phyloP scores from a whole-genome alignment of 1,139 yeast genomes.

The Geotrichum fermentans region DNA sequence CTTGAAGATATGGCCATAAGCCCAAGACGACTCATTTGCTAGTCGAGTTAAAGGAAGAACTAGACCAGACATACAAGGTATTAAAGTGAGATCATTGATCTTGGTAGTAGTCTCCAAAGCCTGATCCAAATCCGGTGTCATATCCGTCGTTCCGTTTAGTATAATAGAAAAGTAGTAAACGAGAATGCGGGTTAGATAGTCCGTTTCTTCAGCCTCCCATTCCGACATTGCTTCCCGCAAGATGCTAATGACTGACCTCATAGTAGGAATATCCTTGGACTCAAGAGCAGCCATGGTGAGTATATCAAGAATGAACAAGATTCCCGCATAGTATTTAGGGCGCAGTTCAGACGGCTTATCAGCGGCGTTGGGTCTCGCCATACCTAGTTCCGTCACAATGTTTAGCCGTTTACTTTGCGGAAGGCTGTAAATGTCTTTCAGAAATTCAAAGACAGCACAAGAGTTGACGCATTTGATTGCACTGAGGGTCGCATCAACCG shows the following conservation, averaged over 20 bases:
- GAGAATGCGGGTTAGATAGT: conserved; percentile 32
- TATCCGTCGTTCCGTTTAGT: conserved; percentile 46
- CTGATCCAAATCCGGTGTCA: conserved; percentile 27
- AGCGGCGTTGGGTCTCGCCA: conserved; percentile 28
- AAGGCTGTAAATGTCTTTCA: conserved; percentile 32
- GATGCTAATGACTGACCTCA: conserved; percentile 30
- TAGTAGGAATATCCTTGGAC: conserved; percentile 15
- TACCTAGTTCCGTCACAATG: conserved; percentile 27
- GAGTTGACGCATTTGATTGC: conserved; percentile 78
- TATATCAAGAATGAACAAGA: conserved; percentile 28
- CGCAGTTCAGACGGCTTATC: conserved; percentile 25
- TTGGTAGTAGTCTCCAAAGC: conserved; percentile 14
- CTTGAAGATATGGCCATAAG: conserved; percentile 30
- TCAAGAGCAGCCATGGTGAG: conserved; percentile 25
- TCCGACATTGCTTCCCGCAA: conserved; percentile 27
- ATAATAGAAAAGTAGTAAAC: conserved; percentile 26
- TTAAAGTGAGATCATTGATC: conserved; percentile 22
- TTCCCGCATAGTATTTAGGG: conserved; percentile 23
- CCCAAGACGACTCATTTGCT: conserved; percentile 49
- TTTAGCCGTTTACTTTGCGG: conserved; percentile 11
- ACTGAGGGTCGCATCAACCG: conserved; percentile 76
- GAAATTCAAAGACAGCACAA: conserved; percentile 51
- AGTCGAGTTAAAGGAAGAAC: conserved; percentile 52
- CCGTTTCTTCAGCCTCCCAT: conserved; percentile 31
- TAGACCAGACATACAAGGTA: conserved; percentile 20